These are phyloP conservation scores for Colletotrichum sublineola DNA, from an alignment of 2,329 filamentous ascomycete genomes.

Conservation along the genomic window DNA sequence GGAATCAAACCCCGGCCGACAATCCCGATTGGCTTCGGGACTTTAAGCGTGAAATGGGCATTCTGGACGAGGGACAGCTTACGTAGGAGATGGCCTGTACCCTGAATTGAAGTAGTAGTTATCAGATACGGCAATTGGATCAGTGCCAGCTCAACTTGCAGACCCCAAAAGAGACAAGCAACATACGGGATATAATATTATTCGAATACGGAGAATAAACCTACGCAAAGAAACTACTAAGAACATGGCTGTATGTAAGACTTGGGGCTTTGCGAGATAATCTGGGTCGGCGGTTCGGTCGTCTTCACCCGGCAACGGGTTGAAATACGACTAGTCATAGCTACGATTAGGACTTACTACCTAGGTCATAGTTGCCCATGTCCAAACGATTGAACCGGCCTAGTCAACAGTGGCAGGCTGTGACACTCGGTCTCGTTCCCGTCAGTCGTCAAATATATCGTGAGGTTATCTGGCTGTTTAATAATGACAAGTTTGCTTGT, in stretches of 20 bases:
- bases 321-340: neutral
- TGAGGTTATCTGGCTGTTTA: neutral
- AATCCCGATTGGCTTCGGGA: slow-evolving; percentile 50
- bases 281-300: neutral
- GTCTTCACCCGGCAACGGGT: neutral
- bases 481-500: neutral
- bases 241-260: neutral
- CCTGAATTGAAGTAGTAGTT: too few relatives aligned
- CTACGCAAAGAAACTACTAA: neutral
- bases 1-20: slow-evolving; percentile 56
- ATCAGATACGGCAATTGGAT: neutral
- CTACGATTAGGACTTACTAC: too few relatives aligned
- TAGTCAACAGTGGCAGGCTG: neutral
- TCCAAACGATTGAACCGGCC: too few relatives aligned
- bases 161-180: neutral
- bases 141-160: neutral
- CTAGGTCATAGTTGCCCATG: too few relatives aligned
- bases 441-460: neutral
- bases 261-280: too few relatives aligned
- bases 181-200: neutral
- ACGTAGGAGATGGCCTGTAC: neutral
- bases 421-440: neutral
- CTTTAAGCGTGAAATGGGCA: slow-evolving; percentile 38
- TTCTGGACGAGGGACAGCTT: slow-evolving; percentile 1
- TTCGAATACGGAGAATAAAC: neutral